A percentile compares a stretch with the other conserved stretches of the same genome.
Conservation (phyloP, 2,329 filamentous ascomycete species). For the Pseudogymnoascus sp. region DNA sequence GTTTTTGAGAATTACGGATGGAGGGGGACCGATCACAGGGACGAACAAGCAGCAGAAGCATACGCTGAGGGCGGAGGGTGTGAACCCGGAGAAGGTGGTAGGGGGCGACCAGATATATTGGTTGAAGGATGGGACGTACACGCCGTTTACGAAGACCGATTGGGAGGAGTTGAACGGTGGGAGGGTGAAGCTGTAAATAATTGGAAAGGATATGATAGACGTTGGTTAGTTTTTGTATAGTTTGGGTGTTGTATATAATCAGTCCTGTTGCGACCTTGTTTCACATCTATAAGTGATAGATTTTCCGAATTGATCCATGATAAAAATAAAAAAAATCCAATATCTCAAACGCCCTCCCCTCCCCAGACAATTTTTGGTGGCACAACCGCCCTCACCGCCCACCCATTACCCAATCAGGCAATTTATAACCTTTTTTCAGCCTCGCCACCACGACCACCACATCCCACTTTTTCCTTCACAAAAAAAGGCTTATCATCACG, state of each 20-base stretch:
- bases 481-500: constrained; percentile 4
- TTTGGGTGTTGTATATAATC: background rate
- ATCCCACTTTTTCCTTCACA: background rate
- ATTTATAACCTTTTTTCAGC: constrained; percentile 6
- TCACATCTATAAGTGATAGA: background rate
- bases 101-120: constrained; percentile 42
- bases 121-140: constrained; percentile 57
- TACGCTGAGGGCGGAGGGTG: constrained; percentile 60
- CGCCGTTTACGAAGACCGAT: constrained; percentile 55
- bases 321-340: background rate
- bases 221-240: background rate
- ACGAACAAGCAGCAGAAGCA: constrained; percentile 89
- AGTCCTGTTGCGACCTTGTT: background rate
- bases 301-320: background rate
- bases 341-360: background rate
- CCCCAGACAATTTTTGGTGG: background rate
- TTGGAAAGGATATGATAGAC: background rate
- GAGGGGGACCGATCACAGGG: constrained; percentile 57
- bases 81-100: constrained; percentile 50
- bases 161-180: constrained; percentile 62
- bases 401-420: constrained; percentile 7
- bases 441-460: background rate
- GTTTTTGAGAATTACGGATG: constrained; percentile 60
- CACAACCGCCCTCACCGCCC: background rate
- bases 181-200: constrained; percentile 55